A percentile compares a stretch with the other conserved stretches of the same genome.
Conservation (phyloP, 2,329 filamentous ascomycete genomes). For the Alternaria ethzedia region DNA sequence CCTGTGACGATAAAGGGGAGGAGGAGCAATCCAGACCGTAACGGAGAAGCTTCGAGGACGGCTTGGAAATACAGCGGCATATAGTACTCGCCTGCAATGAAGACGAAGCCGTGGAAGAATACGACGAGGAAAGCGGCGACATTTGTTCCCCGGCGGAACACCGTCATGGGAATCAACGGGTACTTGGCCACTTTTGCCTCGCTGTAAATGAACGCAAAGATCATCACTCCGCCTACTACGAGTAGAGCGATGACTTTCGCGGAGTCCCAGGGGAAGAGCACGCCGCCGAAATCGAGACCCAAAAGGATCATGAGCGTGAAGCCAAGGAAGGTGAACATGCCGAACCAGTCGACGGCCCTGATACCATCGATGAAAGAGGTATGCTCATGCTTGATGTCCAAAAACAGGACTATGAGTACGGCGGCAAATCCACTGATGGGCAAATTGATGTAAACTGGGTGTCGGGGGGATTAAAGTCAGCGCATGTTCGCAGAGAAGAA, state of each 20-base stretch:
- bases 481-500: background rate
- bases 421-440: slow-evolving; percentile 59
- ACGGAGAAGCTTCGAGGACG: slow-evolving; percentile 65
- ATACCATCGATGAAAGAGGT: slow-evolving; percentile 58
- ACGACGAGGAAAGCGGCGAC: slow-evolving; percentile 61
- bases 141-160: slow-evolving; percentile 65
- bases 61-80: slow-evolving; percentile 77
- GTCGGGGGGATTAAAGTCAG: background rate
- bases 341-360: slow-evolving; percentile 62
- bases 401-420: slow-evolving; percentile 57
- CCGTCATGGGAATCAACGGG: slow-evolving; percentile 70
- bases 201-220: slow-evolving; percentile 62
- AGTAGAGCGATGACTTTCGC: slow-evolving; percentile 63
- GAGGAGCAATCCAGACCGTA: slow-evolving; percentile 67
- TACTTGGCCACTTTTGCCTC: slow-evolving; percentile 69
- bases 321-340: slow-evolving; percentile 58
- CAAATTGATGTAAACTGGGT: slow-evolving; percentile 60
- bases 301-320: slow-evolving; percentile 60
- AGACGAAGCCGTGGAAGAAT: slow-evolving; percentile 57
- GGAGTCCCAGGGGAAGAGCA: slow-evolving; percentile 60
- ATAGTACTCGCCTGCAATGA: slow-evolving; percentile 69
- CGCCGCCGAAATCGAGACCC: slow-evolving; percentile 62
- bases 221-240: slow-evolving; percentile 58
- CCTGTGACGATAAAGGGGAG: slow-evolving; percentile 63
- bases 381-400: slow-evolving; percentile 63